phyloP scores from a whole-genome alignment of 257 asterid species.

The Anisodus tanguticus region DNA sequence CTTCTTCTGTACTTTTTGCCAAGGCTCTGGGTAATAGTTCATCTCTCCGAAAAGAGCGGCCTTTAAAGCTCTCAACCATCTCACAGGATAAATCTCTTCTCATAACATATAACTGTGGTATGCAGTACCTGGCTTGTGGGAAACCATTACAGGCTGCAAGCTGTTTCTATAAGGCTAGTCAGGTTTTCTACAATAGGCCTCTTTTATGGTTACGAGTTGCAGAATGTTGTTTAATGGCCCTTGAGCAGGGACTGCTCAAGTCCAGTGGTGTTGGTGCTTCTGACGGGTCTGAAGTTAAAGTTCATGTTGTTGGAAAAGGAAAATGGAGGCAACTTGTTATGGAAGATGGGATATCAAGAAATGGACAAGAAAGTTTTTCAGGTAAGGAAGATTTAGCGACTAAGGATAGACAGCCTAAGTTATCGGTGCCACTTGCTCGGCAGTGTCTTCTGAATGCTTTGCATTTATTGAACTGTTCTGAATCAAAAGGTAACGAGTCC shows the following conservation, averaged over 20 bases:
- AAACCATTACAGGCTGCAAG: slow-evolving; percentile 76
- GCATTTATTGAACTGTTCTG: slow-evolving; percentile 58
- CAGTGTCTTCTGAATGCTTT: slow-evolving; percentile 75
- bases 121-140: slow-evolving; percentile 77
- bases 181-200: slow-evolving; percentile 62
- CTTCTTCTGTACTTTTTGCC: slow-evolving; percentile 70
- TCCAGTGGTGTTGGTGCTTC: slow-evolving; percentile 38
- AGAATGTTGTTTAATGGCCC: slow-evolving; percentile 90
- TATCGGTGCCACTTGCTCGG: slow-evolving; percentile 69
- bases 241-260: slow-evolving; percentile 70
- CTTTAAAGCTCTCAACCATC: slow-evolving; percentile 58
- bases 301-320: slow-evolving; percentile 78
- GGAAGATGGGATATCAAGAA: slow-evolving; percentile 43
- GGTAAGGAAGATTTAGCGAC: slow-evolving; percentile 43
- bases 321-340: slow-evolving; percentile 84
- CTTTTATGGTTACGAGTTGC: slow-evolving; percentile 84
- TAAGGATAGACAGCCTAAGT: slow-evolving; percentile 48
- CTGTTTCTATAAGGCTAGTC: slow-evolving; percentile 71
- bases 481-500: slow-evolving; percentile 33
- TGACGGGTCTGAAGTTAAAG: slow-evolving; percentile 55
- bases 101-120: slow-evolving; percentile 76
- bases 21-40: slow-evolving; percentile 68
- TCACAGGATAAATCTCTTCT: slow-evolving; percentile 72
- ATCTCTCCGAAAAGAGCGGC: slow-evolving; percentile 60
- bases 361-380: slow-evolving; percentile 37